These are phyloP conservation scores for Stereum hirsutum DNA, from an alignment of 1,284 basidiomycete genomes.

Conservation along the genomic window DNA sequence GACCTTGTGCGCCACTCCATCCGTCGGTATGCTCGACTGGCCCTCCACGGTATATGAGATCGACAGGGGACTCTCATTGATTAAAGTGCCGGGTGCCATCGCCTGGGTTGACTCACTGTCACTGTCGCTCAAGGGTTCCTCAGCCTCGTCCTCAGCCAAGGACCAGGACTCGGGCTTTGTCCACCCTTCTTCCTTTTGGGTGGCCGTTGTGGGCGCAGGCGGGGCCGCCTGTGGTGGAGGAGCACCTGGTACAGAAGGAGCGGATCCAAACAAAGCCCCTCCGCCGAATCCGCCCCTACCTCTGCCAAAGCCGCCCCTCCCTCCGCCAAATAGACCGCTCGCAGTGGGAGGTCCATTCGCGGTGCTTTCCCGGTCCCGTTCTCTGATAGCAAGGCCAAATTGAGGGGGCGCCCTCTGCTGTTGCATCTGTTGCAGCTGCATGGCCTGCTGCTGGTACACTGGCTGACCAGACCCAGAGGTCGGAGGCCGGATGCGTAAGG, in stretches of 20 bases:
- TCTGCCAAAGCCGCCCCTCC: neutral
- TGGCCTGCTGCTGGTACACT: neutral
- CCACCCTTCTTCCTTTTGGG: too few species aligned
- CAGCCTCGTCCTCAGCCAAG: too few species aligned
- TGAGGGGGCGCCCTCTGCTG: neutral
- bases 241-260: neutral
- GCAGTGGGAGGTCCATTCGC: neutral
- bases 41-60: slow-evolving; percentile 41
- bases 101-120: too few species aligned
- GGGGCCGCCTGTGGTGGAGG: neutral
- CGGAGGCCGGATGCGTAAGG: slow-evolving; percentile 11
- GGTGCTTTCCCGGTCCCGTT: neutral
- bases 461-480: neutral
- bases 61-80: slow-evolving; percentile 40
- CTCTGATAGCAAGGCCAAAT: neutral
- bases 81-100: slow-evolving; percentile 28
- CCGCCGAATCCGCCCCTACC: too few species aligned
- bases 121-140: too few species aligned
- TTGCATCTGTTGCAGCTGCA: neutral
- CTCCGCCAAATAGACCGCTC: neutral
- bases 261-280: neutral
- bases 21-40: slow-evolving; percentile 37
- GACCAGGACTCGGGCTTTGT: too few species aligned
- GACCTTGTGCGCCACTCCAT: slow-evolving; percentile 44
- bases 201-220: slow-evolving; percentile 16